Evolutionary conservation across 192 early-diverging fungal genomes (phyloP), one percentile per base, ranked within the genome.

Genomic region (Rhizophagus sp.): DNA sequence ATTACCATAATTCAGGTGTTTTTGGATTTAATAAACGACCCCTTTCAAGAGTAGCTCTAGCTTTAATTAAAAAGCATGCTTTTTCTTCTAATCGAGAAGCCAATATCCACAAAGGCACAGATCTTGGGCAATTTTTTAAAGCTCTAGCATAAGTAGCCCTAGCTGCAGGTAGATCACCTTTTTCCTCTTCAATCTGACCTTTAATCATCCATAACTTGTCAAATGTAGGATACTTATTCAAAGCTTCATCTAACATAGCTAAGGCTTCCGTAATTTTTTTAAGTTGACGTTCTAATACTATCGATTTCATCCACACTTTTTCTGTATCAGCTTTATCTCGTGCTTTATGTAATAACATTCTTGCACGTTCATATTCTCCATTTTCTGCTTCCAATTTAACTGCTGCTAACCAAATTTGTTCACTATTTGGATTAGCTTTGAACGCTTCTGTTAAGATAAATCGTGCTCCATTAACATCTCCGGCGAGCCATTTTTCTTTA

Each of bases 291-390:
- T 98, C 93, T 36, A 99, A 85, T 30, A 94, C 91, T 0, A 91
- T 94, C 6, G 93, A 93, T 79, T 99, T 99, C 94, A 99, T 96
- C 97, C 97, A 99, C 1, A 99, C 96, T 76, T 89, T 88, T 50
- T 92, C 85, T 1, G 96, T 96, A 71, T 93, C 92, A 8, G 92
- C 91, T 52, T 91, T 84, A 65, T 89, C 88, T 66, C 96, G 85
- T 0, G 97, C 97, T 47, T 89, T 88, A 72, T 89, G 86, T 25
- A 98, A 84, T 25, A 99, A 81, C 27, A 86, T 76, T 65, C 93
- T 90, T 2, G 97, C 98, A 65, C 94, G 88, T 4, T 88, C 88
- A 76, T 91, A 89, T 82, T 97, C 92, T 1, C 90, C 88, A 47
- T 89, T 94, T 79, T 97, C 97, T n/a, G 93, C 93, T 85, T 99